Conservation (phyloP, 148 eudicot genomes). For the Amaranthus cruentus region DNA sequence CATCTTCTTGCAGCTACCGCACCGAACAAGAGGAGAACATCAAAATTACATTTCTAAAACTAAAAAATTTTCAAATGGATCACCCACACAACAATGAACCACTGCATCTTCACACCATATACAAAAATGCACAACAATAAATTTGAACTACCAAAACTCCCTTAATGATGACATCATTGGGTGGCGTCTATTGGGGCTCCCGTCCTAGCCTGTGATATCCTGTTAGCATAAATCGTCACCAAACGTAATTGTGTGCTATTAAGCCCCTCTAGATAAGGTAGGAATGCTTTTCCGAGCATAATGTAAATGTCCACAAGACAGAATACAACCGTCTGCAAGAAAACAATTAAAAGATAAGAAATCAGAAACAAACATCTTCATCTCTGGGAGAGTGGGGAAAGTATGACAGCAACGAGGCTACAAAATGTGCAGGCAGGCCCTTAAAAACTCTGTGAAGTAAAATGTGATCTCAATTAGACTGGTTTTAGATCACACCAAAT, state of each 20-base stretch:
- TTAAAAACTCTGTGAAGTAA: too few relatives aligned
- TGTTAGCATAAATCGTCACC: slow-evolving; percentile 91
- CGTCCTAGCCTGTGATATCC: slow-evolving; percentile 92
- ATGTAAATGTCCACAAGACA: slow-evolving; percentile 97
- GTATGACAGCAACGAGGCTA: not conserved
- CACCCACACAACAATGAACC: not conserved
- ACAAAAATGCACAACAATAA: slow-evolving; percentile 44
- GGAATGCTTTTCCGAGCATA: slow-evolving; percentile 83
- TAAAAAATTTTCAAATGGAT: slow-evolving; percentile 9
- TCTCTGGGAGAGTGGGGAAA: not conserved
- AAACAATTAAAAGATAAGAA: not conserved
- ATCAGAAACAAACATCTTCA: not conserved
- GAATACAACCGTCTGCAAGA: slow-evolving; percentile 88
- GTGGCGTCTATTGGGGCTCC: slow-evolving; percentile 66
- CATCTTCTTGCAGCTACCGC: not conserved
- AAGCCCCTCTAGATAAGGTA: slow-evolving; percentile 91
- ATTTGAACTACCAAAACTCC: slow-evolving; percentile 18
- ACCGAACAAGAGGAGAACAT: slow-evolving; percentile 2
- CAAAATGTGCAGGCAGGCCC: too few relatives aligned
- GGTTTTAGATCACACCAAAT: too few relatives aligned
- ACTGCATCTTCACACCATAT: slow-evolving; percentile 41
- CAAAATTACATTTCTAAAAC: slow-evolving; percentile 19
- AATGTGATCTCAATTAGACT: too few relatives aligned
- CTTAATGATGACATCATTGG: slow-evolving; percentile 21
- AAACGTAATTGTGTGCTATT: slow-evolving; percentile 88